Evolutionary conservation across 1,284 basidiomycete genomes (phyloP).

Genomic region (Megacollybia platyphylla): DNA sequence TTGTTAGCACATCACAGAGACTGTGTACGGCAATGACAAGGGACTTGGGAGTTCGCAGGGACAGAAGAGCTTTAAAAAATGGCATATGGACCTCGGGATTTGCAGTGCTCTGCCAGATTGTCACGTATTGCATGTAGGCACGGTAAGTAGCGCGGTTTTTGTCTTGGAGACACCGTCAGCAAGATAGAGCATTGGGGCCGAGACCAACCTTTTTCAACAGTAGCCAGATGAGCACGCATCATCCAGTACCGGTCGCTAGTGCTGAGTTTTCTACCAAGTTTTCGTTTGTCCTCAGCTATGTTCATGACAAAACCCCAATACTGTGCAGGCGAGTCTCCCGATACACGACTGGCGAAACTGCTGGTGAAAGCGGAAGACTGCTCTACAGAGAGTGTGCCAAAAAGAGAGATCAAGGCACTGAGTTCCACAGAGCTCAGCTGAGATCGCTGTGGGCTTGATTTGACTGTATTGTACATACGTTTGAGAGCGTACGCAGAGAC

Average conservation of each 20-base stretch:
- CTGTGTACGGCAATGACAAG: slow-evolving; percentile 11
- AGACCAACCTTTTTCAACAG: too few species aligned
- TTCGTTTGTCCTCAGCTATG: slow-evolving; percentile 17
- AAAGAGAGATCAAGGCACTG: slow-evolving; percentile 17
- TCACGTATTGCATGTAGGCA: slow-evolving; percentile 16
- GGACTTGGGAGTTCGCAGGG: slow-evolving; percentile 9
- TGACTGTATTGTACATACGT: slow-evolving; percentile 14
- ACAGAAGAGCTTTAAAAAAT: slow-evolving; percentile 19
- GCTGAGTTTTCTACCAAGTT: slow-evolving; percentile 11
- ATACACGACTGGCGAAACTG: slow-evolving; percentile 9
- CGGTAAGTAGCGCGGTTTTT: slow-evolving; percentile 9
- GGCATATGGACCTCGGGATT: slow-evolving; percentile 21
- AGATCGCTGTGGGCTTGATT: slow-evolving; percentile 10
- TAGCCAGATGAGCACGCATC: slow-evolving; percentile 10
- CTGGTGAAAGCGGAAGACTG: slow-evolving; percentile 10
- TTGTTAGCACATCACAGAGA: slow-evolving; percentile 15
- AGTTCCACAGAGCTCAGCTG: slow-evolving; percentile 14
- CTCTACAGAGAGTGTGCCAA: slow-evolving; percentile 18
- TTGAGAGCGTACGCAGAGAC: slow-evolving; percentile 11
- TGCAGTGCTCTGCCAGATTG: slow-evolving; percentile 14
- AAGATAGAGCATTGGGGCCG: not conserved
- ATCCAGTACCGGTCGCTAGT: slow-evolving; percentile 24
- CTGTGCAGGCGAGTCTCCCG: not conserved
- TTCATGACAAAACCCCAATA: slow-evolving; percentile 20
- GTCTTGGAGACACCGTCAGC: slow-evolving; percentile 1